These are phyloP conservation scores for Rachicladosporium sp. DNA, from an alignment of 2,329 filamentous ascomycete genomes.

Conservation along the genomic window DNA sequence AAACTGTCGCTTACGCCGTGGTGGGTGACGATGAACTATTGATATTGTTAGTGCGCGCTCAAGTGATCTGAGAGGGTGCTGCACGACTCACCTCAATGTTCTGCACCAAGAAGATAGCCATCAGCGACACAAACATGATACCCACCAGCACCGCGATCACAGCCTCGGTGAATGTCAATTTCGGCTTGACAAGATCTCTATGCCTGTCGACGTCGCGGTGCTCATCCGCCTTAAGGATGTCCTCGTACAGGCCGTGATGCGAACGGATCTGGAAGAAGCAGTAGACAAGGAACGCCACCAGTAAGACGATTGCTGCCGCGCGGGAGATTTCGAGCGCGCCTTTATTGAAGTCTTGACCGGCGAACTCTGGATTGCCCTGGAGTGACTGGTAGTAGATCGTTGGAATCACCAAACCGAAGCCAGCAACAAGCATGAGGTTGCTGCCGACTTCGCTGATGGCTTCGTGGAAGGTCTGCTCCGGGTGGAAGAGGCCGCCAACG, in stretches of 20 bases:
- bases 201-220: slow-evolving; percentile 51
- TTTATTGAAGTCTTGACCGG: slow-evolving; percentile 26
- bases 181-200: slow-evolving; percentile 47
- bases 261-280: slow-evolving; percentile 63
- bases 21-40: slow-evolving; percentile 37
- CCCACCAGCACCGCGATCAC: slow-evolving; percentile 52
- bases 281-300: slow-evolving; percentile 51
- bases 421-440: slow-evolving; percentile 64
- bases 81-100: slow-evolving; percentile 43
- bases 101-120: slow-evolving; percentile 63
- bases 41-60: background rate
- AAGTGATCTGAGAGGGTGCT: background rate
- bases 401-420: slow-evolving; percentile 37
- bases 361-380: slow-evolving; percentile 1
- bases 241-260: slow-evolving; percentile 67
- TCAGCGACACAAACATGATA: slow-evolving; percentile 58
- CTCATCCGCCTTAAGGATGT: slow-evolving; percentile 61
- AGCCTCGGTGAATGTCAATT: slow-evolving; percentile 64
- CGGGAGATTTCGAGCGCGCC: slow-evolving; percentile 56
- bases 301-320: slow-evolving; percentile 56
- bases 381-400: slow-evolving; percentile 41
- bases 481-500: slow-evolving; percentile 55
- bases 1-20: slow-evolving; percentile 44
- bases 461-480: slow-evolving; percentile 61
- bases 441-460: slow-evolving; percentile 69